Conservation (phyloP, 148 eudicot species). For the Diospyros lotus region DNA sequence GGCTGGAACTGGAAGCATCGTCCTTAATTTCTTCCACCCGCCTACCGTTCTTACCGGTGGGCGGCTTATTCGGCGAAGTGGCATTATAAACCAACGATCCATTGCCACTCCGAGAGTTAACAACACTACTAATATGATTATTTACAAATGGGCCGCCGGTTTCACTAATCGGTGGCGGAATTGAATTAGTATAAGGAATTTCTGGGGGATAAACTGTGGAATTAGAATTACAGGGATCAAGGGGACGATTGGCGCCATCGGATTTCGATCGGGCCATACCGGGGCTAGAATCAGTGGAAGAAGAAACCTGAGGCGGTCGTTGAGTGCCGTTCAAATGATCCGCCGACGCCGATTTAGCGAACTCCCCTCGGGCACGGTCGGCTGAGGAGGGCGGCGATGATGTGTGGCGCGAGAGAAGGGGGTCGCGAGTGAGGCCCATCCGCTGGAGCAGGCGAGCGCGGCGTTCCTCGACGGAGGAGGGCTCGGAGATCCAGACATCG, state of each 20-base stretch:
- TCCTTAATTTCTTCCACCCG: slow-evolving; percentile 28
- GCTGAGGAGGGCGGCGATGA: slow-evolving; percentile 9
- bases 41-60: slow-evolving; percentile 29
- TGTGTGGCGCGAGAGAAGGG: slow-evolving; percentile 37
- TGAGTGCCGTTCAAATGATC: slow-evolving; percentile 21
- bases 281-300: slow-evolving; percentile 3
- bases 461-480: slow-evolving; percentile 68
- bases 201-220: slow-evolving; percentile 20
- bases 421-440: slow-evolving; percentile 47
- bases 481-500: slow-evolving; percentile 71
- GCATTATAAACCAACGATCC: slow-evolving; percentile 15
- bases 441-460: slow-evolving; percentile 55
- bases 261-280: slow-evolving; percentile 38
- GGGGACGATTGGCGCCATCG: slow-evolving; percentile 16
- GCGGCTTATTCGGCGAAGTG: slow-evolving; percentile 46
- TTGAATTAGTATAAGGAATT: slow-evolving; percentile 41
- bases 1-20: slow-evolving; percentile 11
- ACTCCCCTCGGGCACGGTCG: slow-evolving; percentile 14
- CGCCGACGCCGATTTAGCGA: slow-evolving; percentile 37
- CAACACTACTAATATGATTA: slow-evolving; percentile 28
- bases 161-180: slow-evolving; percentile 19
- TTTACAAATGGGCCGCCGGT: slow-evolving; percentile 33
- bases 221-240: slow-evolving; percentile 17
- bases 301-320: slow-evolving; percentile 12
- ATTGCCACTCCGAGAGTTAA: slow-evolving; percentile 27